Base-by-base conservation (phyloP, 345 rosid genomes). In the Citrus trifoliata region DNA sequence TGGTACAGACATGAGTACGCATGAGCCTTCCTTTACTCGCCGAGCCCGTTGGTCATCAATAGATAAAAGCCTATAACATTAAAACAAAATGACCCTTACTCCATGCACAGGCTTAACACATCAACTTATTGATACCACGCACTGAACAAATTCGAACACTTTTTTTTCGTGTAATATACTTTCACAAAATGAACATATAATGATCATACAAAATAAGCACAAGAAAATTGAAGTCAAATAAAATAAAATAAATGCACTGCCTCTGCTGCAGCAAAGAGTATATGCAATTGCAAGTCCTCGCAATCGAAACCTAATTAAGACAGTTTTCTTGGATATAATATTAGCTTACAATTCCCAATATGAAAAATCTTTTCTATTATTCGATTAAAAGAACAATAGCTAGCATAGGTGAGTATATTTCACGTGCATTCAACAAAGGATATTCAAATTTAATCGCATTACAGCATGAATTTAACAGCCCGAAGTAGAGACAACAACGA, bases 221-320 rank as follows among this genome's bases (percentile, higher is more conserved):
- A 66, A 35, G 58, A 37, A 35, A 63, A 78, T 7, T 2, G 58
- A 25, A 66, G 30, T 76, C 3, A 1, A 62, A n/a, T 3, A 22
- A 8, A 18, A 48, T 3, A 8, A 48, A 69, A 42, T 7, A 69
- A 16, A 40, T 48, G 3, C 10, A 78, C 73, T 96, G 98, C 75
- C 98, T 86, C 88, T 91, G 97, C 73, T 90, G 99, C 79, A 96
- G 87, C 93, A 96, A 75, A n/a, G 92, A 89, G 85, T 93, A 91
- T 22, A 96, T 64, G 79, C 99, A 96, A 81, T 96, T 96, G 87
- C 98, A 96, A 80, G 97, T 93, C 82, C 95, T 88, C n/a, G 95
- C 97, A 67, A 91, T 86, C 61, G 99, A 96, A 78, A 94, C 92
- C 99, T 93, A 76, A 37, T 38, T 38, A 38, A 9, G 14, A 42